Percentiles rank a stretch among this genome's conserved stretches.
Conservation (phyloP, 345 rosid genomes). For the Nephelium lappaceum region DNA sequence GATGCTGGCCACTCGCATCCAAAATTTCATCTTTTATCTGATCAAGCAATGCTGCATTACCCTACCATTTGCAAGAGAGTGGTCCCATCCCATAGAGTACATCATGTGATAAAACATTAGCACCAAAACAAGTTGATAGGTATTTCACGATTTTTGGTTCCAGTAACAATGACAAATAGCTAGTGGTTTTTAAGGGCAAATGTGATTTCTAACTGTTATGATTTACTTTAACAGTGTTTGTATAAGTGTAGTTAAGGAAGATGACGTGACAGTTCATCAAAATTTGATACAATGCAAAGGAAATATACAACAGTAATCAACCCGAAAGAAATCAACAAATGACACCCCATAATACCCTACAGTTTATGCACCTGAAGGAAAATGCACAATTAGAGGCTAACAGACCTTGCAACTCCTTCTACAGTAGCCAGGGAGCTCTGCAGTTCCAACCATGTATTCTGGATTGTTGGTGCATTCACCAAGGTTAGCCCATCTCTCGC, state of each 20-base stretch:
- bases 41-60: too few relatives aligned
- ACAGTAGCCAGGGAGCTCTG: slow-evolving; percentile 79
- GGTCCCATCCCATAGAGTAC: too few relatives aligned
- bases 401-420: slow-evolving; percentile 88
- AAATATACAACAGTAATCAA: neutral
- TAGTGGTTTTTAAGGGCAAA: neutral
- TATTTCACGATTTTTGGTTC: neutral
- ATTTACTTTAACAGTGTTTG: neutral
- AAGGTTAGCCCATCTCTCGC: slow-evolving; percentile 90
- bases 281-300: neutral
- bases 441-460: slow-evolving; percentile 86
- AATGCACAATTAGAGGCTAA: slow-evolving; percentile 28
- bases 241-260: neutral
- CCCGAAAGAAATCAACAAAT: neutral
- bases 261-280: neutral
- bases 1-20: too few relatives aligned
- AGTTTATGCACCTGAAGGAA: neutral
- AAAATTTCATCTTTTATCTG: too few relatives aligned
- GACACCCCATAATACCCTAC: neutral
- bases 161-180: neutral
- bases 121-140: neutral
- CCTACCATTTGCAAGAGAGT: too few relatives aligned
- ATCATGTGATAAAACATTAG: neutral
- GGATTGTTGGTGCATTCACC: slow-evolving; percentile 87
- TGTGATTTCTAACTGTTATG: neutral